Evolutionary conservation across 2,329 filamentous ascomycete genomes (phyloP).

Genomic region (Sporothrix humicola): DNA sequence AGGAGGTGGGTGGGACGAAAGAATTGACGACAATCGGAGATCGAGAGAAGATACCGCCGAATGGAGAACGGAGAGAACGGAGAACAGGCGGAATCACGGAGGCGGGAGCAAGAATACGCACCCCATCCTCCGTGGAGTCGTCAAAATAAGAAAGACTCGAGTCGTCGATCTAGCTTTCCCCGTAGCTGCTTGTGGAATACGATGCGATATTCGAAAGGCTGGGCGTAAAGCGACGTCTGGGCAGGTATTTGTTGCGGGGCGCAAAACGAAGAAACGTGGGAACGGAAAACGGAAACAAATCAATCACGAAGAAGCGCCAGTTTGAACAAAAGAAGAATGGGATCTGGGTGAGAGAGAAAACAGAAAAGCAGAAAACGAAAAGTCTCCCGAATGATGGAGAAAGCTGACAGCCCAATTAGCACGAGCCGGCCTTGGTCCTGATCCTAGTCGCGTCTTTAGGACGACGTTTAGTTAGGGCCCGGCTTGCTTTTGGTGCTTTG

Average conservation of each 20-base stretch:
- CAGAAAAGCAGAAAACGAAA: background rate
- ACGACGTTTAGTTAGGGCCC: background rate
- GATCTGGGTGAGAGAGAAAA: background rate
- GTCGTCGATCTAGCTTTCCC: background rate
- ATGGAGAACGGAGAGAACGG: background rate
- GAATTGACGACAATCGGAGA: background rate
- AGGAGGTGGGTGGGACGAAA: background rate
- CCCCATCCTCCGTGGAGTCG: conserved; percentile 22
- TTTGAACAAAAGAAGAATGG: background rate
- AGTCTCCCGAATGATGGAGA: background rate
- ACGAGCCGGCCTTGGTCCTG: background rate
- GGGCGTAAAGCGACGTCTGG: background rate
- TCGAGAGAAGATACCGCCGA: background rate
- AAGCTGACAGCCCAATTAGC: conserved; percentile 2
- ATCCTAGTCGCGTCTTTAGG: background rate
- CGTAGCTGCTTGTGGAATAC: background rate
- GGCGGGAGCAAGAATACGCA: conserved; percentile 4
- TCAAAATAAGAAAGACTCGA: background rate
- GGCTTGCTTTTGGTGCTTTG: background rate
- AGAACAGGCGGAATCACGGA: conserved; percentile 12
- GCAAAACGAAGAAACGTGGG: background rate
- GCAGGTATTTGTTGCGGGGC: too few relatives aligned
- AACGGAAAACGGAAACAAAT: background rate
- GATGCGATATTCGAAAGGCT: background rate
- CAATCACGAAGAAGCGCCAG: background rate